These are phyloP conservation scores for Pouteria campechiana DNA, from an alignment of 179 eudicot genomes.

Conservation along the genomic window DNA sequence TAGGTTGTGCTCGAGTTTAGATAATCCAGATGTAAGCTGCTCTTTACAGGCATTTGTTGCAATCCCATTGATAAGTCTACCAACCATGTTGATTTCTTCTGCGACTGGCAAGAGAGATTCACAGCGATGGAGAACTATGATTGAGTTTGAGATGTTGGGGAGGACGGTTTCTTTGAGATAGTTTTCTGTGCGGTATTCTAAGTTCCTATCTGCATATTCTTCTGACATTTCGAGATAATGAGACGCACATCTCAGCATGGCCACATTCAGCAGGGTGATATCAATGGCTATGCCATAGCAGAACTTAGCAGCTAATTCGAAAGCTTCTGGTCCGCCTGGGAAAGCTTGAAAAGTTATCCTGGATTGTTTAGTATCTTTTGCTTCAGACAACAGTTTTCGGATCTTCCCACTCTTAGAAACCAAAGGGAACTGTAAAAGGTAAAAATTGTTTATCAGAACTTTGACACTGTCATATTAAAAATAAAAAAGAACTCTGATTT, in stretches of 20 bases:
- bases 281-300: constrained; percentile 82
- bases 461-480: no score
- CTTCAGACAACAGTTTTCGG: constrained; percentile 47
- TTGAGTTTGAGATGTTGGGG: constrained; percentile 60
- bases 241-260: constrained; percentile 67
- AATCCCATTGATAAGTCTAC: constrained; percentile 42
- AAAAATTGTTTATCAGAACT: no score
- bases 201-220: constrained; percentile 68
- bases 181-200: constrained; percentile 42
- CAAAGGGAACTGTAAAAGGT: constrained; percentile 81
- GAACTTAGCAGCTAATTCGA: constrained; percentile 89
- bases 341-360: constrained; percentile 40
- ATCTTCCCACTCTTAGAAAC: constrained; percentile 88
- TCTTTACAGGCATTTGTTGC: constrained; percentile 80
- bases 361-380: constrained; percentile 55
- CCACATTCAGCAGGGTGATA: constrained; percentile 64
- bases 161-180: constrained; percentile 58
- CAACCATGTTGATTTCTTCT: constrained; percentile 62
- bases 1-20: constrained; percentile 53
- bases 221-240: constrained; percentile 92
- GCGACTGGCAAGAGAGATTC: constrained; percentile 59
- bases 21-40: constrained; percentile 67
- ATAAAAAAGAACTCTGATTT: no score
- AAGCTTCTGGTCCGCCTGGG: constrained; percentile 90
- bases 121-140: constrained; percentile 63